phyloP scores from a whole-genome alignment of 2,329 filamentous ascomycete genomes.

The Madurella fahalii region DNA sequence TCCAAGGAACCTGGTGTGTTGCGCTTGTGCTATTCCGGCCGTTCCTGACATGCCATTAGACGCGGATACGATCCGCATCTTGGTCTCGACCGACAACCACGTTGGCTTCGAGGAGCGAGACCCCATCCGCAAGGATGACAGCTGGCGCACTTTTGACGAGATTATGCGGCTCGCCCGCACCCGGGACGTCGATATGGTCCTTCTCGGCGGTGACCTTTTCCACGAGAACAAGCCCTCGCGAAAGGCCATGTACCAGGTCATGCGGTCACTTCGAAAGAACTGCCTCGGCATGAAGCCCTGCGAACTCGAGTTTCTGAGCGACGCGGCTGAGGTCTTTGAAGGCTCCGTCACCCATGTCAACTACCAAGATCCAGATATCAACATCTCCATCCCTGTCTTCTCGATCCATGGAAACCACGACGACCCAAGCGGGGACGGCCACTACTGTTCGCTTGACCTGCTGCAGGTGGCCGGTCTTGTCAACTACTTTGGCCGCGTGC shows the following conservation, averaged over 20 bases:
- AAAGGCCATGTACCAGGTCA: slow-evolving; percentile 95
- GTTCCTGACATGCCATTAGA: slow-evolving; percentile 32
- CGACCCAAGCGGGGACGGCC: slow-evolving; percentile 93
- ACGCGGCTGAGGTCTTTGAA: slow-evolving; percentile 86
- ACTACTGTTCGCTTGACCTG: slow-evolving; percentile 84
- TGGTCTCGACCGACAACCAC: slow-evolving; percentile 95
- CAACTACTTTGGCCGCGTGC: slow-evolving; percentile 92
- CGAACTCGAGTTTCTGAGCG: slow-evolving; percentile 89
- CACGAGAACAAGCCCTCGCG: slow-evolving; percentile 97
- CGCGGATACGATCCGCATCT: slow-evolving; percentile 86
- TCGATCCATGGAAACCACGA: slow-evolving; percentile 99
- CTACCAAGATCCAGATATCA: slow-evolving; percentile 96
- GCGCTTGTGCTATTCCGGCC: not conserved
- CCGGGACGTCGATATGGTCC: slow-evolving; percentile 94
- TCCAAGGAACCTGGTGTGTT: not conserved
- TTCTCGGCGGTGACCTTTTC: slow-evolving; percentile 91
- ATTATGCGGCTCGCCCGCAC: slow-evolving; percentile 84
- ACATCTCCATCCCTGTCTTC: slow-evolving; percentile 94
- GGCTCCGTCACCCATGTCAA: slow-evolving; percentile 91
- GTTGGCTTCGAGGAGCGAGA: slow-evolving; percentile 95
- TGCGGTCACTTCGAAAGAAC: slow-evolving; percentile 88
- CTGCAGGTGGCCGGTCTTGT: slow-evolving; percentile 86
- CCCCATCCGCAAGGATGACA: slow-evolving; percentile 90
- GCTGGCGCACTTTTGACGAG: slow-evolving; percentile 94
- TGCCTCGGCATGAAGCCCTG: slow-evolving; percentile 94